Conservation (phyloP, 139 green algal species). For the Chlamydomonas sp. region DNA sequence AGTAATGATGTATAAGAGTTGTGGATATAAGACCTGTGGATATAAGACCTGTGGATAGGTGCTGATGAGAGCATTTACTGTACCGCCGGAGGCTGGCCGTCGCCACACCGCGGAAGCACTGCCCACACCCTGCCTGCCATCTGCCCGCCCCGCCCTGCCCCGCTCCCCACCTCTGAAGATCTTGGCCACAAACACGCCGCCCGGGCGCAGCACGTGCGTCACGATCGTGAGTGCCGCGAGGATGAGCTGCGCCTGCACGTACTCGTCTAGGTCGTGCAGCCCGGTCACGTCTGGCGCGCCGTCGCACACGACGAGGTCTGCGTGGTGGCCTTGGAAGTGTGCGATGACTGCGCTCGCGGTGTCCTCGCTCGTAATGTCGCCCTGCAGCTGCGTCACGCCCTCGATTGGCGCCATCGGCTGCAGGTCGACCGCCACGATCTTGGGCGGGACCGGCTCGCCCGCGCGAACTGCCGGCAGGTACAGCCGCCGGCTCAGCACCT, state of each 20-base stretch:
- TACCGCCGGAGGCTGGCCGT: no score
- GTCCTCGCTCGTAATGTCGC: slow-evolving; percentile 80
- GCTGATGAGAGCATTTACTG: no score
- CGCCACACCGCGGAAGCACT: no score
- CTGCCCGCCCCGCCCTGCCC: no score
- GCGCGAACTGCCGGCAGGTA: slow-evolving; percentile 75
- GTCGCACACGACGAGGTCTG: slow-evolving; percentile 95
- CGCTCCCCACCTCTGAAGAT: slow-evolving; percentile 79
- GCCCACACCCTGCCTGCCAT: no score
- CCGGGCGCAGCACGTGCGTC: slow-evolving; percentile 68
- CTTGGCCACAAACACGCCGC: slow-evolving; percentile 91
- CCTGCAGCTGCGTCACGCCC: slow-evolving; percentile 87
- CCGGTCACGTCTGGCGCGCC: slow-evolving; percentile 97
- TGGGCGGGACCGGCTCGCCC: slow-evolving; percentile 43
- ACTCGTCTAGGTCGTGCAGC: slow-evolving; percentile 98
- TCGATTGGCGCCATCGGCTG: slow-evolving; percentile 98
- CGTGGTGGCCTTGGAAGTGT: slow-evolving; percentile 76
- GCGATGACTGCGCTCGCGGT: slow-evolving; percentile 76
- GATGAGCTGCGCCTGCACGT: slow-evolving; percentile 76
- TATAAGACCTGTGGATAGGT: no score
- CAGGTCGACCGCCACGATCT: slow-evolving; percentile 94
- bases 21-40: no score
- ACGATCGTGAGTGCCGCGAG: slow-evolving; percentile 84
- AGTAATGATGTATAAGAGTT: no score
- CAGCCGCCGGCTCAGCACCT: slow-evolving; percentile 78